A percentile compares a stretch with the other conserved stretches of the same genome.
phyloP scores from a whole-genome alignment of 2,329 filamentous ascomycete species.

The Phialophora chinensis region DNA sequence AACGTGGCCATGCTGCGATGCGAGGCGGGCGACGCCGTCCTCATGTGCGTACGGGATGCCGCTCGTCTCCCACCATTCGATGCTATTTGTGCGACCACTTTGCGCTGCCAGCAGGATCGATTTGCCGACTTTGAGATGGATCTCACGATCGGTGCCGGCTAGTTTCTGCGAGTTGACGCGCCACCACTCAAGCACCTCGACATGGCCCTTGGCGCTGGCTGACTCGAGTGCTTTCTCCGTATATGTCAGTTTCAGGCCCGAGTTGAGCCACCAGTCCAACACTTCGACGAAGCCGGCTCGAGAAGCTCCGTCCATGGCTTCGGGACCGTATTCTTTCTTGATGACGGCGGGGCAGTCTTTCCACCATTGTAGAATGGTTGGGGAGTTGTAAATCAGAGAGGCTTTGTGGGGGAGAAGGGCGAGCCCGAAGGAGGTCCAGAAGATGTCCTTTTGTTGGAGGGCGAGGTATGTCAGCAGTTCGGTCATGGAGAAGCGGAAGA shows the following conservation, averaged over 20 bases:
- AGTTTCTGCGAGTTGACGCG: conserved; percentile 57
- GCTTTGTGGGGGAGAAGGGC: conserved; percentile 86
- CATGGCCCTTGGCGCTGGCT: conserved; percentile 80
- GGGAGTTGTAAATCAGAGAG: conserved; percentile 82
- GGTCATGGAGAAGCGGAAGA: conserved; percentile 87
- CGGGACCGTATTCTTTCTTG: conserved; percentile 82
- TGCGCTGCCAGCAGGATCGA: conserved; percentile 84
- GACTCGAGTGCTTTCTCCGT: conserved; percentile 87
- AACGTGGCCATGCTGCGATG: conserved; percentile 83
- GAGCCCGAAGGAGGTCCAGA: conserved; percentile 82
- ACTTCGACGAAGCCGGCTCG: conserved; percentile 83
- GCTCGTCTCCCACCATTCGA: conserved; percentile 87
- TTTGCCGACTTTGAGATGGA: conserved; percentile 79
- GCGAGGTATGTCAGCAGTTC: conserved; percentile 77
- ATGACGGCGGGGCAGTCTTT: conserved; percentile 79
- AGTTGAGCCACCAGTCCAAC: conserved; percentile 89
- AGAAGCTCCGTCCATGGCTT: conserved; percentile 86
- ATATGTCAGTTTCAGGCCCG: conserved; percentile 79
- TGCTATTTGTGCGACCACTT: conserved; percentile 75
- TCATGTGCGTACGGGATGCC: conserved; percentile 79
- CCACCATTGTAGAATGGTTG: conserved; percentile 91
- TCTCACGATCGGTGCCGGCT: conserved; percentile 48
- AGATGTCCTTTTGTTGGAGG: conserved; percentile 72
- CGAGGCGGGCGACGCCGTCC: conserved; percentile 81
- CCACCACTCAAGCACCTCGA: conserved; percentile 95